Percentiles rank a stretch among this genome's conserved stretches.
Evolutionary conservation across 768 basidiomycete species (phyloP).

Genomic region (Boletus huronensis): DNA sequence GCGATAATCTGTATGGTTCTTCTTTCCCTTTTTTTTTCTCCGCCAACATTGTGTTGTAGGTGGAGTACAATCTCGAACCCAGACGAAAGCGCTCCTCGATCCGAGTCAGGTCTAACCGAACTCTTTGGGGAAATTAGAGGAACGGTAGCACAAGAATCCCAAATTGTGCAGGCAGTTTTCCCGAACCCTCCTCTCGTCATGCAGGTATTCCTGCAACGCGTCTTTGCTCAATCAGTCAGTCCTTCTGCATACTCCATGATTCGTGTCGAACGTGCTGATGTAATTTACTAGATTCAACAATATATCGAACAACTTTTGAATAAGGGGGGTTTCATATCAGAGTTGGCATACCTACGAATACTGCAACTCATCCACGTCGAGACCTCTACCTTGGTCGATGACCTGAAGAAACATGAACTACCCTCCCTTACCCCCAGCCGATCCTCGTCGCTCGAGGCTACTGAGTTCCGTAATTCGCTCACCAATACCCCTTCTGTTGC

Average conservation of each 20-base stretch:
- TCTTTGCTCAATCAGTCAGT: constrained; percentile 94
- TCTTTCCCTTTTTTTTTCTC: neutral
- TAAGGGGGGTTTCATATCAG: constrained; percentile 69
- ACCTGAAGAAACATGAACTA: constrained; percentile 87
- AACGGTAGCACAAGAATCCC: constrained; percentile 93
- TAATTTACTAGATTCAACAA: constrained; percentile 77
- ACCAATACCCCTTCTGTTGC: constrained; percentile 40
- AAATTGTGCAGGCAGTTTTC: constrained; percentile 98
- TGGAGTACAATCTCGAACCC: constrained; percentile 84
- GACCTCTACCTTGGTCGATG: constrained; percentile 77
- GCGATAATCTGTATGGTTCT: constrained; percentile 56
- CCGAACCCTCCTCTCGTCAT: constrained; percentile 95
- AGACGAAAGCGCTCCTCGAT: constrained; percentile 67
- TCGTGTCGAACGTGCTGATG: constrained; percentile 4
- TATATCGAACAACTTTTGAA: constrained; percentile 89
- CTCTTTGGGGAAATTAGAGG: constrained; percentile 83
- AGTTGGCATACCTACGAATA: constrained; percentile 86
- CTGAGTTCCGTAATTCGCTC: constrained; percentile 58
- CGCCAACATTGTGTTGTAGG: constrained; percentile 38
- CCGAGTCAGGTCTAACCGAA: constrained; percentile 73
- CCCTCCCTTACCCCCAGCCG: constrained; percentile 57
- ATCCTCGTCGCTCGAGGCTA: constrained; percentile 56
- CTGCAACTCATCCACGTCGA: constrained; percentile 84
- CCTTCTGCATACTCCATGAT: neutral
- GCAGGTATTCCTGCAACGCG: constrained; percentile 96